Percentiles rank a stretch among this genome's conserved stretches.
Conservation (phyloP, 169 alveolate genomes). For the Eimeria acervulina region DNA sequence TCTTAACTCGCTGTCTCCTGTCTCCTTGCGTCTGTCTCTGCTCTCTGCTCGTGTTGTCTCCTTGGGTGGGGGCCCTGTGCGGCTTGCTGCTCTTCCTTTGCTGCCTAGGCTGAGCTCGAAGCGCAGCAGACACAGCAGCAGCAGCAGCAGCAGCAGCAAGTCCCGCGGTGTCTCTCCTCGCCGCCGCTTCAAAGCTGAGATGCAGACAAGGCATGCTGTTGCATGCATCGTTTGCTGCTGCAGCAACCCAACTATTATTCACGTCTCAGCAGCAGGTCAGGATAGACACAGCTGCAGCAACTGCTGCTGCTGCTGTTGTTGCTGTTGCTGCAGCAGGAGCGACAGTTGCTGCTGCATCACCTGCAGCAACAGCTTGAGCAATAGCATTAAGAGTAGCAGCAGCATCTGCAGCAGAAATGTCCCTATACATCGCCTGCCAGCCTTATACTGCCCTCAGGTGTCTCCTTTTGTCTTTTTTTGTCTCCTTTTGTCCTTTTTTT, state of each 20-base stretch:
- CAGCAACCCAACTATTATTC: constrained; percentile 32
- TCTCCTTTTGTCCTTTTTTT: background rate
- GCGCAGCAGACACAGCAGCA: constrained; percentile 28
- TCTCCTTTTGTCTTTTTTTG: background rate
- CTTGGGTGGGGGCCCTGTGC: constrained; percentile 57
- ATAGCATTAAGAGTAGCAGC: constrained; percentile 19
- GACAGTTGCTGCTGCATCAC: background rate
- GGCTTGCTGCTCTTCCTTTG: background rate
- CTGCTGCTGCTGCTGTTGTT: constrained; percentile 43
- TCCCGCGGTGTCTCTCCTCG: background rate
- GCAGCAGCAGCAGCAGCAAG: background rate
- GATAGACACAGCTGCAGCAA: background rate
- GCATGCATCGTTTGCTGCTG: constrained; percentile 56
- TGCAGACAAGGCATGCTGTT: background rate
- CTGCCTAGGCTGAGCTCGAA: background rate
- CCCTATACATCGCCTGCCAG: background rate
- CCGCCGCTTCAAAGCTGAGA: background rate
- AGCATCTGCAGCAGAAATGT: background rate
- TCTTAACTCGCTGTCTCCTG: background rate
- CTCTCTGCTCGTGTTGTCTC: constrained; percentile 33
- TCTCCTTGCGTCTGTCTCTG: constrained; percentile 10
- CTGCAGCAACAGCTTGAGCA: background rate
- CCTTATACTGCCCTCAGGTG: background rate
- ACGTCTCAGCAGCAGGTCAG: constrained; percentile 48
- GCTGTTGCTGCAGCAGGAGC: background rate